Evolutionary conservation across 257 asterid species (phyloP), one percentile per base, ranked within the genome.

Genomic region (Salvia hispanica): DNA sequence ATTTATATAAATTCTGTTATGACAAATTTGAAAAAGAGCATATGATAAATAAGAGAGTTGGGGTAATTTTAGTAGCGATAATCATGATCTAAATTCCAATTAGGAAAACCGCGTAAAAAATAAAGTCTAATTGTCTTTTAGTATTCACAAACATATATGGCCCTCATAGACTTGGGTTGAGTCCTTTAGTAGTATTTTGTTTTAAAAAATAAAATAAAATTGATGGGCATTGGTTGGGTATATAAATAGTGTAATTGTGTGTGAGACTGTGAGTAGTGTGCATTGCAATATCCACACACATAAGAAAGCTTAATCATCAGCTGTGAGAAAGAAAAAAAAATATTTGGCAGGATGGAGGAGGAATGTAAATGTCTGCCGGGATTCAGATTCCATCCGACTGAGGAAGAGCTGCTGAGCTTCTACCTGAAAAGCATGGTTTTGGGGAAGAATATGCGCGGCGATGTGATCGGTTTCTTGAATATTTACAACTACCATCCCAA

Each of bases 301-400:
- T 0, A 21, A 21, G 25, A 21, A 21, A 21, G 25, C 25, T 21
- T 21, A 21, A 21, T 21, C 25, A 21, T 21, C 25, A 21, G 25
- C 25, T 21, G 0, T 37, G 34, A 57, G 16, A 18, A 11, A 58
- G 13, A 10, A 0, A 16, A 3, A 15, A 6, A 39, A 51, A 7
- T 25, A 34, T 9, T 9, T 3, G 2, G 9, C 28, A 34, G 39
- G 6, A 81, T 81, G 86, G 80, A 76, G 16, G 78, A 76, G 60
- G 78, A 76, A 64, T 69, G 78, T 25, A 44, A 48, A 52, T 12
- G 16, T 0, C 72, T 89, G 67, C 96, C 96, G 0, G 96, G 96
- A 34, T 89, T 89, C 76, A 77, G 96, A 53, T 89, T 89, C 66
- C 96, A 89, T 58, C 96, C 96, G 0, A 89, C 89, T 1, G 96